Conservation (phyloP, 169 alveolate species). For the Cyclospora cayetanensis region DNA sequence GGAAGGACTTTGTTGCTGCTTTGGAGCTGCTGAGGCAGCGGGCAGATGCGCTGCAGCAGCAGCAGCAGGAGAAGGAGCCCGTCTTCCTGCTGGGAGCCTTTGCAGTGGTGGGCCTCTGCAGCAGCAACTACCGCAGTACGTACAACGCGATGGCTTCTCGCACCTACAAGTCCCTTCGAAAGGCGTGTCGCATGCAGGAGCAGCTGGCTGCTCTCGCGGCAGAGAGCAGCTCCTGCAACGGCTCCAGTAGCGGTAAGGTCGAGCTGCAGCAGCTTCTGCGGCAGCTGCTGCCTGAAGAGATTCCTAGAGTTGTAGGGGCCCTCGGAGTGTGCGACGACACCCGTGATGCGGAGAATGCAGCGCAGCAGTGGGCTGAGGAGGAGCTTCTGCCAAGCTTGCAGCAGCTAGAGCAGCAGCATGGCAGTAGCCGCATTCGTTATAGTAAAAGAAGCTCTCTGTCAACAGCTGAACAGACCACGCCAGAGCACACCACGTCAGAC, state of each 20-base stretch:
- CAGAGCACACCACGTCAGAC: not conserved
- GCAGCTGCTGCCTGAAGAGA: slow-evolving; percentile 1
- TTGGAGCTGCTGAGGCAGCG: slow-evolving; percentile 9
- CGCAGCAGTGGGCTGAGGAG: slow-evolving; percentile 26
- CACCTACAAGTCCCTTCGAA: not conserved
- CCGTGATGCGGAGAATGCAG: not conserved
- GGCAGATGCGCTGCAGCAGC: slow-evolving; percentile 8
- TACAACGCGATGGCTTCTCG: not conserved
- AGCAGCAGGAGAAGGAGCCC: slow-evolving; percentile 25
- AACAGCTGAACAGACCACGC: too few species aligned
- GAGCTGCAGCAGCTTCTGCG: slow-evolving; percentile 27
- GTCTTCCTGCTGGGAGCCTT: not conserved
- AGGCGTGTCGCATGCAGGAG: slow-evolving; percentile 33
- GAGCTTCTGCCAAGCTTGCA: not conserved
- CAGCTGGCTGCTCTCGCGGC: not conserved
- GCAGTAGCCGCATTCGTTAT: not conserved
- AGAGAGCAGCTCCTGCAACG: not conserved
- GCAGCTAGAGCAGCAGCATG: not conserved
- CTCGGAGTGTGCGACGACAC: not conserved
- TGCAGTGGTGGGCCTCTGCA: slow-evolving; percentile 27
- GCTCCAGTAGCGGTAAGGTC: slow-evolving; percentile 2
- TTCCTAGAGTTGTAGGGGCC: not conserved
- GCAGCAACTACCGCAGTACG: slow-evolving; percentile 12
- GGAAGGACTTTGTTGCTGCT: not conserved
- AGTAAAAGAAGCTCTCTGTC: slow-evolving; percentile 13